Base-by-base conservation (phyloP, 2,329 filamentous ascomycete genomes). In the Fusarium mundagurra region DNA sequence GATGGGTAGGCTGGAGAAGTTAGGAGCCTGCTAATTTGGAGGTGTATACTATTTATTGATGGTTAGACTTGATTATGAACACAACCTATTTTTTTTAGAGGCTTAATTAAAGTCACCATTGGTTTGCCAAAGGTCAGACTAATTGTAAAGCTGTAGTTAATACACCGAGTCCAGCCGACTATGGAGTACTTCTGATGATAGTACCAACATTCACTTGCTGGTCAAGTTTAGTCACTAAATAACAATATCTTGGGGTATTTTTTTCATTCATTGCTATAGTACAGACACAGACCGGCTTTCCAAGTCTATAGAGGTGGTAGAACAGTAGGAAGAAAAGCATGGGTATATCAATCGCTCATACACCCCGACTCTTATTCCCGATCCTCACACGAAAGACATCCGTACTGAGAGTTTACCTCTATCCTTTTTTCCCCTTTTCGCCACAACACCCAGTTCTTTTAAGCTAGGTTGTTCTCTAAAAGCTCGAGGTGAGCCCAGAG, bases 271-370 rank as follows among this genome's bases (percentile, higher is more conserved):
- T 77, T 67, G 72, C 79, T 82, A 82, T 82, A 76, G 78, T 82
- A 82, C 81, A 82, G 71, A 79, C 76, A 80, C 67, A 80, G 80
- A 81, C 80, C 69, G 69, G 71, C 72, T 77, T 76, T 70, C 64
- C 67, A 79, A 80, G 79, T 82, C 80, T 80, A 81, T 80, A 74
- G 77, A 74, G 79, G 75, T 75, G 72, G 76, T 67, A 79, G 75
- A 79, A 80, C 73, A 80, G 62, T 57, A 50, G 76, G 64, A 68
- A 74, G 67, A 69, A 69, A 72, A 69, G 74, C 61, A 73, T 61
- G 51, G 75, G 73, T 75, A 72, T 72, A 75, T 61, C 72, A 74
- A 75, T 77, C 66, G 69, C 63, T 75, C 58, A 72, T 75, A 72
- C 65, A 69, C 73, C 75, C 61, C 33, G 12, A 13, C 53, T 61